phyloP scores from a whole-genome alignment of 495 filamentous ascomycete species.

The Aspergillus asperescens region DNA sequence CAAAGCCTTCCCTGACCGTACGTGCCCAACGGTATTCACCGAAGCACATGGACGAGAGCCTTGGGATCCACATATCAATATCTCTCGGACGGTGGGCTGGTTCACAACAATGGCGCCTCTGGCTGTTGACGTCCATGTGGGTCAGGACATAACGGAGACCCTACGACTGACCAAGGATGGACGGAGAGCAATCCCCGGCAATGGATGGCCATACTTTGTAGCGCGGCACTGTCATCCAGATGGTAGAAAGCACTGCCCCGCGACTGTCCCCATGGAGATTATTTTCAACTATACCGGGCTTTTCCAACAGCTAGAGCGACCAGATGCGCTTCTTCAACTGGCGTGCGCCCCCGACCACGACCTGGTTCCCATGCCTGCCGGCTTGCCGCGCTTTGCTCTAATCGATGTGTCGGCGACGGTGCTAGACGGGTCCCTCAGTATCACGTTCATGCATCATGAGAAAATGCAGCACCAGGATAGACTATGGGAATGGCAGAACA shows the following conservation, averaged over 20 bases:
- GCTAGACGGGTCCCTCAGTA: too few species aligned
- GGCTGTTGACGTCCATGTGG: background rate
- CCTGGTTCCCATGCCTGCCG: too few species aligned
- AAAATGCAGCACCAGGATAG: too few species aligned
- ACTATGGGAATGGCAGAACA: too few species aligned
- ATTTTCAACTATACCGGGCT: background rate
- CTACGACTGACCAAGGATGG: conserved; percentile 19
- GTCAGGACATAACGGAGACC: background rate
- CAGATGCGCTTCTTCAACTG: too few species aligned
- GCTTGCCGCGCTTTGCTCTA: too few species aligned
- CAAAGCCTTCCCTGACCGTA: conserved; percentile 31
- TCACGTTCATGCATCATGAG: too few species aligned
- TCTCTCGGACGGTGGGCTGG: conserved; percentile 9
- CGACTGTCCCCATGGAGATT: background rate
- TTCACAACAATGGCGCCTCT: conserved; percentile 19
- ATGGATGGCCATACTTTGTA: background rate
- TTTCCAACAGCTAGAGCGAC: background rate
- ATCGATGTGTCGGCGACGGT: too few species aligned
- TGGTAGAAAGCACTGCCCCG: background rate
- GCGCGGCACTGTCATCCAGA: background rate
- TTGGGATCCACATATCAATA: background rate
- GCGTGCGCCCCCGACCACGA: too few species aligned
- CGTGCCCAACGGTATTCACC: background rate
- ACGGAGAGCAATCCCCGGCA: conserved; percentile 14
- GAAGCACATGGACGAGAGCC: conserved; percentile 5